These are phyloP conservation scores for Lenwebbia sp. DNA, from an alignment of 345 rosid genomes.

Conservation along the genomic window DNA sequence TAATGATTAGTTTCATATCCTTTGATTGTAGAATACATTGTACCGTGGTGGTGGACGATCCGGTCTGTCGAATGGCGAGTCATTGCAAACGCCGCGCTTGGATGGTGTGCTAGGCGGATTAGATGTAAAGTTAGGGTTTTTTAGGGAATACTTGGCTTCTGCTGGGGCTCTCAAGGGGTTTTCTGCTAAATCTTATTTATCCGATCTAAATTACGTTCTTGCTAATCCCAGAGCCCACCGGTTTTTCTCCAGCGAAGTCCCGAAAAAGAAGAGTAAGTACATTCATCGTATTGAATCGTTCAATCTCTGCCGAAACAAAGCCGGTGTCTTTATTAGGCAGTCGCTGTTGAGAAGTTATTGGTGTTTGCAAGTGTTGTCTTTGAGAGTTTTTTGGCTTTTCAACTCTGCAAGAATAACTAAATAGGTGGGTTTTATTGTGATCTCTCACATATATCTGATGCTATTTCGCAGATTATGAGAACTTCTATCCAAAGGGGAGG, in stretches of 20 bases:
- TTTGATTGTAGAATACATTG: conserved; percentile 15
- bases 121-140: conserved; percentile 34
- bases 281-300: background rate
- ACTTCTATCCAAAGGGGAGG: conserved; percentile 69
- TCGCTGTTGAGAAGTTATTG: background rate
- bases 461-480: conserved; percentile 64
- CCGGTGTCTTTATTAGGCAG: background rate
- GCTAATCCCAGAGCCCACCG: conserved; percentile 59
- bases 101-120: conserved; percentile 10
- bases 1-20: background rate
- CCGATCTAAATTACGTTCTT: conserved; percentile 42
- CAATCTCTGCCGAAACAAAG: background rate
- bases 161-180: conserved; percentile 25
- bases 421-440: background rate
- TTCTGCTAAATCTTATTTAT: conserved; percentile 3
- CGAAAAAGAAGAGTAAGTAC: conserved; percentile 64
- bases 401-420: background rate
- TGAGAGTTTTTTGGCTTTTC: background rate
- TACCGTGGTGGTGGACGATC: conserved; percentile 22
- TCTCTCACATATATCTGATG: background rate
- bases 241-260: conserved; percentile 56
- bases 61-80: conserved; percentile 9
- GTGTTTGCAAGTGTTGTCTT: background rate
- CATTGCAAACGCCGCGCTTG: conserved; percentile 1
- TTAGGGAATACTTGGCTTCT: conserved; percentile 49